Conservation (phyloP, 257 asterid genomes). For the Scutellaria galericulata region DNA sequence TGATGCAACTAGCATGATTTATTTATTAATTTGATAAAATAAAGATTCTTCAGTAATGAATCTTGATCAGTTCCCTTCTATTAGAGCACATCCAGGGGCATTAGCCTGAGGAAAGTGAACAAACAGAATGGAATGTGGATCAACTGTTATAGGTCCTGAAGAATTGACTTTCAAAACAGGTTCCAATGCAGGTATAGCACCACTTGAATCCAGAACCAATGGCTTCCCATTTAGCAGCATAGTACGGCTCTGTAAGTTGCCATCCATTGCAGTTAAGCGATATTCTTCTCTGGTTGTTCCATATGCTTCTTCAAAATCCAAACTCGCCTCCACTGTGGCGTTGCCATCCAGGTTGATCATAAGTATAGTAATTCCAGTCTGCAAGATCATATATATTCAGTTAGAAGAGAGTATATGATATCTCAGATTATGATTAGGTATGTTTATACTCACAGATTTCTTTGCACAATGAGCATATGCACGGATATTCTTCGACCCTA, state of each 20-base stretch:
- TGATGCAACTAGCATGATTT: too few relatives aligned
- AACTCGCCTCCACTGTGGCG: not conserved
- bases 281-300: conserved; percentile 54
- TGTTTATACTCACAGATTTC: too few relatives aligned
- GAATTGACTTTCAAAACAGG: conserved; percentile 43
- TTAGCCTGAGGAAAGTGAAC: too few relatives aligned
- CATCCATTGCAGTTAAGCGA: conserved; percentile 58
- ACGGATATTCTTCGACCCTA: too few relatives aligned
- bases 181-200: conserved; percentile 54
- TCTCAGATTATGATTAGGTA: too few relatives aligned
- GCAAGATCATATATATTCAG: conserved; percentile 21
- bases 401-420: too few relatives aligned
- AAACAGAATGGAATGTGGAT: too few relatives aligned
- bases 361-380: conserved; percentile 58
- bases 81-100: too few relatives aligned
- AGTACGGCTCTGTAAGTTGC: conserved; percentile 58
- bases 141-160: conserved; percentile 3
- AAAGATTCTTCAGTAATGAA: too few relatives aligned
- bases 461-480: too few relatives aligned
- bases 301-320: conserved; percentile 36
- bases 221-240: conserved; percentile 63
- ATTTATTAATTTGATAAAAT: too few relatives aligned
- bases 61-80: too few relatives aligned
- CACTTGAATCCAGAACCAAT: conserved; percentile 45
- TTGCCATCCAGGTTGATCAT: conserved; percentile 58